Evolutionary conservation across 306 rosid genomes (phyloP).

Genomic region (Prunus fruticosa): DNA sequence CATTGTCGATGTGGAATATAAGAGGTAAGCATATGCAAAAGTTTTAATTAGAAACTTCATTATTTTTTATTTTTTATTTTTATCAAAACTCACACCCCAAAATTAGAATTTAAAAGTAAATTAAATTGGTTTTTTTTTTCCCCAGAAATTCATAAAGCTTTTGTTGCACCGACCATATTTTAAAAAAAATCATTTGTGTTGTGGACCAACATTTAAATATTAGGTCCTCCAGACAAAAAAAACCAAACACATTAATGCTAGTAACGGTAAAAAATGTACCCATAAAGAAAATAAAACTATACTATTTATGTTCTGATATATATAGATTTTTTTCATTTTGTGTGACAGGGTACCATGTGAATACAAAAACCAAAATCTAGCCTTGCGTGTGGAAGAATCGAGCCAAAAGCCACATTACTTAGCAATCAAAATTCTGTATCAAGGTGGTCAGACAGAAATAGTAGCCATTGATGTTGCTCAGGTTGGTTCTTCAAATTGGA

Average conservation of each 20-base stretch:
- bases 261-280: conserved; percentile 41
- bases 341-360: conserved; percentile 67
- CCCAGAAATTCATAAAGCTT: conserved; percentile 1
- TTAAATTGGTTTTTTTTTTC: background rate
- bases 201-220: conserved; percentile 22
- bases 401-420: conserved; percentile 66
- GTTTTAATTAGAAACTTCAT: background rate
- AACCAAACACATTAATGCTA: conserved; percentile 23
- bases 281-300: background rate
- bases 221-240: conserved; percentile 19
- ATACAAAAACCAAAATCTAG: conserved; percentile 60
- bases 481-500: conserved; percentile 74
- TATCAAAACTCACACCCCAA: background rate
- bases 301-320: background rate
- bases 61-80: background rate
- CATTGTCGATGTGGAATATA: conserved; percentile 67
- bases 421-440: conserved; percentile 65
- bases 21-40: conserved; percentile 45
- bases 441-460: conserved; percentile 97
- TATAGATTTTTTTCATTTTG: background rate
- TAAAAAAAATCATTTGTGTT: background rate
- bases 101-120: background rate
- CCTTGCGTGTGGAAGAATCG: conserved; percentile 77
- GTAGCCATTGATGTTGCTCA: conserved; percentile 77
- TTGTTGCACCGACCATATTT: conserved; percentile 15